Conservation (phyloP, 1,284 basidiomycete genomes). For the Cutaneotrichosporon cavernicola region DNA sequence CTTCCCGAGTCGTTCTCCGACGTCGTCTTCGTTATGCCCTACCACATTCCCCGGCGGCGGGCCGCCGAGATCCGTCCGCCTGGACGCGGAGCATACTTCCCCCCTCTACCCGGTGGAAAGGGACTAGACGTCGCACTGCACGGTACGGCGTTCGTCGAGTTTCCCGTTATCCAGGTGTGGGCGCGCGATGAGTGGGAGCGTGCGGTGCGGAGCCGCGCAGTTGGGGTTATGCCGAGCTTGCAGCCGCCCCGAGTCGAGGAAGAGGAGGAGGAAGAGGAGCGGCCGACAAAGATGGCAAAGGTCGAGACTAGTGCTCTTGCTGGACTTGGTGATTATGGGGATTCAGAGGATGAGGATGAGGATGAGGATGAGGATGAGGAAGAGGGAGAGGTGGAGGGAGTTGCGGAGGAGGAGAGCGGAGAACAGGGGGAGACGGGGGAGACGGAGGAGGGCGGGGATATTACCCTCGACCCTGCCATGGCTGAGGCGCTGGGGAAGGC, state of each 20-base stretch:
- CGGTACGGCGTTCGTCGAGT: constrained; percentile 71
- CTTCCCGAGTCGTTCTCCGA: constrained; percentile 23
- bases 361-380: constrained; percentile 18
- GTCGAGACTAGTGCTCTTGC: constrained; percentile 54
- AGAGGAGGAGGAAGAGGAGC: constrained; percentile 19
- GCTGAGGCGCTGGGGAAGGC: constrained; percentile 37
- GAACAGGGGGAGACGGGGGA: too few species aligned
- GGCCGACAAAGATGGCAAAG: constrained; percentile 53
- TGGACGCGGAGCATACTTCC: constrained; percentile 53
- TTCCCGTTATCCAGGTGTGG: constrained; percentile 72
- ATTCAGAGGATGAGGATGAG: constrained; percentile 38
- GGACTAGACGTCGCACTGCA: constrained; percentile 59
- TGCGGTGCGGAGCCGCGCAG: constrained; percentile 48
- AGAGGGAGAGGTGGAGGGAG: constrained; percentile 9
- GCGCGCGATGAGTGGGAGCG: constrained; percentile 62
- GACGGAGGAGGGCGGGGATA: constrained; percentile 13
- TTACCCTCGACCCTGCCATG: constrained; percentile 21
- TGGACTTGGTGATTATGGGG: constrained; percentile 34
- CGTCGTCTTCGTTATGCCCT: constrained; percentile 29
- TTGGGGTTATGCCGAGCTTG: constrained; percentile 46
- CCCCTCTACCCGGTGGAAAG: constrained; percentile 60
- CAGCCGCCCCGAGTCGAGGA: constrained; percentile 32
- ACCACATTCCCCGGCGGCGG: constrained; percentile 30
- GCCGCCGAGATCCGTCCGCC: constrained; percentile 4
- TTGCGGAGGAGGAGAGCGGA: too few species aligned